Conservation (phyloP, 1,284 basidiomycete genomes). For the Austroboletus novae-zelandiae region DNA sequence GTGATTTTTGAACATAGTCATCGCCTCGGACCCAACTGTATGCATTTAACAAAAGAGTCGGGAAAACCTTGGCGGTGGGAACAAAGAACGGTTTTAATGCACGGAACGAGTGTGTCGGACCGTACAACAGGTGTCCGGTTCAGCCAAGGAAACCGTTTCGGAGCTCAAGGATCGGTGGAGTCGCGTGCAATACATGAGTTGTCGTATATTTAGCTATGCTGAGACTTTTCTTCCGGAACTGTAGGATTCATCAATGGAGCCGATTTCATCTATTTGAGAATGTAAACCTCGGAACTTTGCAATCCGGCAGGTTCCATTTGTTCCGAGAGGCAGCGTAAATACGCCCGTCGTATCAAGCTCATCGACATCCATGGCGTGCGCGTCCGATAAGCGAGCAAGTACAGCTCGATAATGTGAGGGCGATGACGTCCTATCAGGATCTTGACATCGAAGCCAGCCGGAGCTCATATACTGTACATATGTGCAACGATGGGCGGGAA, state of each 20-base stretch:
- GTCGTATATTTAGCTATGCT: constrained; percentile 5
- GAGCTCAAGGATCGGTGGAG: not conserved
- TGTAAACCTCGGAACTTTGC: not conserved
- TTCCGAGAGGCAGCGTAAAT: not conserved
- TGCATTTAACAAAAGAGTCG: constrained; percentile 19
- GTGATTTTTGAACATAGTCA: constrained; percentile 18
- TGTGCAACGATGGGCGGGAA: constrained; percentile 3
- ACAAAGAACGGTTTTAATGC: not conserved
- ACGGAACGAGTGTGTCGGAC: no score
- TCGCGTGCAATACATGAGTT: not conserved
- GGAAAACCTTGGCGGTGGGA: constrained; percentile 7
- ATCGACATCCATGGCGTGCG: not conserved
- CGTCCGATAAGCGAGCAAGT: not conserved
- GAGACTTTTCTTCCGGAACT: not conserved
- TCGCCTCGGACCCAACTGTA: constrained; percentile 32
- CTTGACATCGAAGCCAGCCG: not conserved
- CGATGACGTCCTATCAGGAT: not conserved
- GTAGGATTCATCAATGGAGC: not conserved
- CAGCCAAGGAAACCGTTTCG: not conserved
- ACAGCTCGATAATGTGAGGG: not conserved
- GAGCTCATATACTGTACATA: constrained; percentile 5
- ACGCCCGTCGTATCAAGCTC: no score
- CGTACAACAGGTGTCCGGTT: not conserved
- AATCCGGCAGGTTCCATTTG: not conserved
- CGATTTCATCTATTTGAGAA: not conserved